Evolutionary conservation across 495 filamentous ascomycete species (phyloP).

Genomic region (Hyaloscypha variabilis): DNA sequence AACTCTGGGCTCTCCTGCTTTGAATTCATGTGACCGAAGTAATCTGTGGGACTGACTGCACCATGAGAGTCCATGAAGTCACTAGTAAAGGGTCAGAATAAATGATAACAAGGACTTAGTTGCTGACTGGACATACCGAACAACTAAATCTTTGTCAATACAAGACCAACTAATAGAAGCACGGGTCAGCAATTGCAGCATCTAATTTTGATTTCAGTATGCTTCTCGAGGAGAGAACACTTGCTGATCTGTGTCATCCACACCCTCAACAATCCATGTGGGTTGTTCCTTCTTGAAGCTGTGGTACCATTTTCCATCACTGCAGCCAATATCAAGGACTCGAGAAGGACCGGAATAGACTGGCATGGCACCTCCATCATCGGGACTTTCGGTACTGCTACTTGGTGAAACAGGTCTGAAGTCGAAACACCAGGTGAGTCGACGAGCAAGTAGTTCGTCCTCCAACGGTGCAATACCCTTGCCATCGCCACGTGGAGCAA

Average conservation of each 20-base stretch:
- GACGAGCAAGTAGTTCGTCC: constrained; percentile 2
- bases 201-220: neutral
- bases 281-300: constrained; percentile 26
- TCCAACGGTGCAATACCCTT: constrained; percentile 5
- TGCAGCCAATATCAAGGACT: constrained; percentile 33
- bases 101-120: neutral
- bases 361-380: neutral
- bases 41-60: constrained; percentile 5
- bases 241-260: constrained; percentile 31
- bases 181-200: neutral
- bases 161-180: constrained; percentile 18
- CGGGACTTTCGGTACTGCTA: neutral
- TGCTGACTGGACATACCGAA: constrained; percentile 20
- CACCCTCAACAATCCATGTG: constrained; percentile 33
- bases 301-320: constrained; percentile 31
- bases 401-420: neutral
- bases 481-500: constrained; percentile 20
- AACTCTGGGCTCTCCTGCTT: constrained; percentile 30
- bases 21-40: constrained; percentile 22
- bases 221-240: neutral
- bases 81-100: constrained; percentile 7
- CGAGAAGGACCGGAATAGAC: constrained; percentile 23
- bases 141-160: constrained; percentile 6
- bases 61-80: constrained; percentile 24
- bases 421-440: constrained; percentile 22